phyloP scores from a whole-genome alignment of 352 stramenopile genomes.

The Globisporangium spiculum region DNA sequence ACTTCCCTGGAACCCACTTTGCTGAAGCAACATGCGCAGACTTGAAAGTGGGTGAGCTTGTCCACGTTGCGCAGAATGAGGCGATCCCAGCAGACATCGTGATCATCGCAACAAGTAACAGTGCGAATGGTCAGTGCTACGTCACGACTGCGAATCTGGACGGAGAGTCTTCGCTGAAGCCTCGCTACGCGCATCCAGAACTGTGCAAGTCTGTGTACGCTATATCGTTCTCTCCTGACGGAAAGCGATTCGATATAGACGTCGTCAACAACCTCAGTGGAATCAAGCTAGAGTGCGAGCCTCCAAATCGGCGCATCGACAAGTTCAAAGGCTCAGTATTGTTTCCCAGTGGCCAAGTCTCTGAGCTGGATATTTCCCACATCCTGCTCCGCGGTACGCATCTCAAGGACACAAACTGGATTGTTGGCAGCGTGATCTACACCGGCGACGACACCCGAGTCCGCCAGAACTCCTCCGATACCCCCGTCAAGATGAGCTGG shows the following conservation, averaged over 20 bases:
- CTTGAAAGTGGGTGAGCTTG: slow-evolving; percentile 76
- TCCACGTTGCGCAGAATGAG: slow-evolving; percentile 73
- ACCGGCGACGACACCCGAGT: slow-evolving; percentile 88
- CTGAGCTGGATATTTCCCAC: slow-evolving; percentile 62
- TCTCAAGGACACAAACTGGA: slow-evolving; percentile 69
- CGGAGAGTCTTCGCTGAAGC: slow-evolving; percentile 88
- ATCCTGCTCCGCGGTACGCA: slow-evolving; percentile 68
- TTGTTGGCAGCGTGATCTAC: slow-evolving; percentile 81
- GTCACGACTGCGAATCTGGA: slow-evolving; percentile 88
- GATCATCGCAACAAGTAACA: slow-evolving; percentile 50
- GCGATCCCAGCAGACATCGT: slow-evolving; percentile 69
- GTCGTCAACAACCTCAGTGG: slow-evolving; percentile 17
- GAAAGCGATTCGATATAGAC: slow-evolving; percentile 18
- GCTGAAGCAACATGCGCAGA: slow-evolving; percentile 31
- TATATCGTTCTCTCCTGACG: slow-evolving; percentile 26
- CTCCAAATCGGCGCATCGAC: slow-evolving; percentile 64
- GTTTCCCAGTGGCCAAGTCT: slow-evolving; percentile 16
- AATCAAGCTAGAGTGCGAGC: slow-evolving; percentile 38
- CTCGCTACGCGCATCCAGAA: slow-evolving; percentile 49
- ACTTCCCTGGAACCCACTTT: slow-evolving; percentile 24
- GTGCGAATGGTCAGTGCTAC: slow-evolving; percentile 59
- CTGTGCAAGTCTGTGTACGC: slow-evolving; percentile 25
- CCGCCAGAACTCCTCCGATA: slow-evolving; percentile 72
- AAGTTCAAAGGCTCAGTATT: slow-evolving; percentile 76
- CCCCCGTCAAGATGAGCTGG: slow-evolving; percentile 69